A percentile compares a stretch with the other conserved stretches of the same genome.
Evolutionary conservation across 1,284 basidiomycete species (phyloP).

Genomic region (Neonothopanus nambi): DNA sequence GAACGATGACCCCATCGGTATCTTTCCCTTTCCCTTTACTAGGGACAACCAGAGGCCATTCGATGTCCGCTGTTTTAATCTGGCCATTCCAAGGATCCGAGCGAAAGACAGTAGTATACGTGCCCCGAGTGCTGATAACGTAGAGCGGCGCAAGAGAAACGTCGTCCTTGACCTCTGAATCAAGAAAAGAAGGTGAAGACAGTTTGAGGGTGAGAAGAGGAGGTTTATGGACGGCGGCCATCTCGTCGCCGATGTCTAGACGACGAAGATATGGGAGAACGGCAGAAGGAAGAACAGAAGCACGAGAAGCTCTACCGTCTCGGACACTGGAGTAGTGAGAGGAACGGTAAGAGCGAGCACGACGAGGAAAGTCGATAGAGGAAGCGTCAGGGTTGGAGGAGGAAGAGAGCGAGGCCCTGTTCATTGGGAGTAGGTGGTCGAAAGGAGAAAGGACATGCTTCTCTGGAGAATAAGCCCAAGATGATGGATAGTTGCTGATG

Average conservation of each 20-base stretch:
- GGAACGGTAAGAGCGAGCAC: conserved; percentile 3
- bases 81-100: conserved; percentile 50
- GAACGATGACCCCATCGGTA: conserved; percentile 49
- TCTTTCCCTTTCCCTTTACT: conserved; percentile 51
- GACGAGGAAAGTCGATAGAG: conserved; percentile 1
- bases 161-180: conserved; percentile 57
- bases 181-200: conserved; percentile 64
- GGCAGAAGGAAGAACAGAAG: conserved; percentile 35
- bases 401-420: conserved; percentile 10
- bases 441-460: conserved; percentile 9
- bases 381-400: not conserved
- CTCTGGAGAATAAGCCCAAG: conserved; percentile 4
- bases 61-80: conserved; percentile 56
- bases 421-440: conserved; percentile 13
- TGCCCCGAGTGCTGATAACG: conserved; percentile 57
- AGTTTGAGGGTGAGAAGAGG: conserved; percentile 60
- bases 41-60: conserved; percentile 59
- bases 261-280: conserved; percentile 46
- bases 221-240: conserved; percentile 34
- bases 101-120: conserved; percentile 58
- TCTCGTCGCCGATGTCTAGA: conserved; percentile 34
- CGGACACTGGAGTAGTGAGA: not conserved
- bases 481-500: not conserved
- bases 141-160: conserved; percentile 55
- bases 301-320: conserved; percentile 22